phyloP scores from a whole-genome alignment of 1,139 yeast species.

The Blastobotrys buckinghamii region DNA sequence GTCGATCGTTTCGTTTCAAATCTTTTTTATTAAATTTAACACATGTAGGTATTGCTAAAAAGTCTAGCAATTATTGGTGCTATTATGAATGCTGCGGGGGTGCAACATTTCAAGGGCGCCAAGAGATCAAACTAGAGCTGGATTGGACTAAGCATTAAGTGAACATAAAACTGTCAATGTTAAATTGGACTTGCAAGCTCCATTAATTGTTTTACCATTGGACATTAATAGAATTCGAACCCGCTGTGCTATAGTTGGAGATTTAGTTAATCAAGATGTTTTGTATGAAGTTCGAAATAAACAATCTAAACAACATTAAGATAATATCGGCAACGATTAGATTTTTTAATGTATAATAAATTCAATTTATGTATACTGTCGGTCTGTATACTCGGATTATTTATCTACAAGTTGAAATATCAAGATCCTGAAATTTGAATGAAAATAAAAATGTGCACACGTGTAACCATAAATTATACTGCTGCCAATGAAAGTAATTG shows the following conservation, averaged over 20 bases:
- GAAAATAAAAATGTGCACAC: no score
- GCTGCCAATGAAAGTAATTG: no score
- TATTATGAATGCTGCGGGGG: slow-evolving; percentile 92
- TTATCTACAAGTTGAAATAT: no score
- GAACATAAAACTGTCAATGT: slow-evolving; percentile 89
- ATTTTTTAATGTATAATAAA: slow-evolving; percentile 82
- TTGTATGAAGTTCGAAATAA: slow-evolving; percentile 68
- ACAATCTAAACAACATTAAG: slow-evolving; percentile 55
- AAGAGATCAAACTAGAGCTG: slow-evolving; percentile 83
- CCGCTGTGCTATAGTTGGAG: slow-evolving; percentile 81
- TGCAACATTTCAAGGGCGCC: slow-evolving; percentile 88
- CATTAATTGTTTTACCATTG: slow-evolving; percentile 78
- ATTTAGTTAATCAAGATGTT: slow-evolving; percentile 65
- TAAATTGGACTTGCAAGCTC: slow-evolving; percentile 87
- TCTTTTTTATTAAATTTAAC: no score
- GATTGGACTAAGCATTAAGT: slow-evolving; percentile 86
- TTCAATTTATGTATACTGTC: slow-evolving; percentile 66
- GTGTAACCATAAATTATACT: no score
- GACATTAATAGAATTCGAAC: slow-evolving; percentile 75
- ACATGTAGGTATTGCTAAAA: no score
- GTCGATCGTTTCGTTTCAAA: no score
- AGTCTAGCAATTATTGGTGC: slow-evolving; percentile 85
- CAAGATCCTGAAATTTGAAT: no score
- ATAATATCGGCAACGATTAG: slow-evolving; percentile 65
- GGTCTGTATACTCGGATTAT: no score